Percentiles rank a stretch among this genome's conserved stretches.
These are phyloP conservation scores for Aureobasidium musti DNA, from an alignment of 2,329 filamentous ascomycete species.

Conservation along the genomic window DNA sequence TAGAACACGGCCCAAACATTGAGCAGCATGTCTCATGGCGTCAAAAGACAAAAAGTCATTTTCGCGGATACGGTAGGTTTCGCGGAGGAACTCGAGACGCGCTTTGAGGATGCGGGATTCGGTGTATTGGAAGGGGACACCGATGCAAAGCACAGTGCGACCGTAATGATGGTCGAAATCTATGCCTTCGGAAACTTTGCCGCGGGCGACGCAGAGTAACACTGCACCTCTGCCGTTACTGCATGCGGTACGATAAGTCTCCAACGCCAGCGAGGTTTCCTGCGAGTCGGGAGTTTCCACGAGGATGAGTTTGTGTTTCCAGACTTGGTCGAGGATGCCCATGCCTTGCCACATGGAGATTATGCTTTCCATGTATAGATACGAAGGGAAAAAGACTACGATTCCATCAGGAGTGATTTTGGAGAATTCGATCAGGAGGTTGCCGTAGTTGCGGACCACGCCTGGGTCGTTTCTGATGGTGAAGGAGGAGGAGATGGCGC, in stretches of 20 bases:
- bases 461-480: conserved; percentile 93
- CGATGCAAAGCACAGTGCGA: conserved; percentile 91
- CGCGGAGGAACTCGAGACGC: conserved; percentile 89
- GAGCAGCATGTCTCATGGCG: conserved; percentile 97
- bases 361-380: conserved; percentile 98
- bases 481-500: conserved; percentile 88
- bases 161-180: conserved; percentile 99
- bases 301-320: conserved; percentile 98
- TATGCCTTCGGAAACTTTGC: conserved; percentile 96
- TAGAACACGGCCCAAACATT: conserved; percentile 91
- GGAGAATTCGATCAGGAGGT: conserved; percentile 88
- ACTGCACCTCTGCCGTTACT: conserved; percentile 95
- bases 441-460: conserved; percentile 97
- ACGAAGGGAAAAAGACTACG: conserved; percentile 99
- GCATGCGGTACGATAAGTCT: conserved; percentile 96
- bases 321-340: conserved; percentile 95
- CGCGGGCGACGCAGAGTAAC: conserved; percentile 89
- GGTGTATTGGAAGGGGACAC: conserved; percentile 97
- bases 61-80: conserved; percentile 94
- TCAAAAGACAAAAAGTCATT: conserved; percentile 99
- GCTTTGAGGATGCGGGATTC: conserved; percentile 97
- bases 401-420: conserved; percentile 95
- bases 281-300: conserved; percentile 98
- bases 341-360: conserved; percentile 99
- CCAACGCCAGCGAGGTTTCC: conserved; percentile 90